Evolutionary conservation across 176 grass and related monocot species (phyloP), one percentile per base, ranked within the genome.

Genomic region (Lolium perenne): DNA sequence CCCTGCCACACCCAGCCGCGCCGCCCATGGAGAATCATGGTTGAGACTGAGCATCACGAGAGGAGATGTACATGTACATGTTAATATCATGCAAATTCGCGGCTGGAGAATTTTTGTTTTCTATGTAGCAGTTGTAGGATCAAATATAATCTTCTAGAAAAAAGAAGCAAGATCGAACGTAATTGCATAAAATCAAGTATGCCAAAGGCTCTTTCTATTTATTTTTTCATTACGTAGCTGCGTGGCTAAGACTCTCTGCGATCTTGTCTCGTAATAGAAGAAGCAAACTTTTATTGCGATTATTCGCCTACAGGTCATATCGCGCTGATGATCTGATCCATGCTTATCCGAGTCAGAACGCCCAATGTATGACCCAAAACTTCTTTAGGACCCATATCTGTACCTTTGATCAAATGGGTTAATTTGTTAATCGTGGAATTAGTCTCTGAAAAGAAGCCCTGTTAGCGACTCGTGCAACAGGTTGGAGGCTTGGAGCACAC

Each of bases 281-380:
- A 35, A 35, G 32, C 32, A 35, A 35, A 35, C 32, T 35, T 70
- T 45, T 79, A 35, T 72, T 16, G 40, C 13, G 23, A 76, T 13
- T 75, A 72, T 70, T 67, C 29, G 1, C 57, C 58, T 21, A 43
- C 41, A 43, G 41, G 20, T 35, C 32, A 59, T 22, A 38, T 73
- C 58, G 66, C 18, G 49, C 26, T 84, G 85, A 69, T 74, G 89
- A 80, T 84, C 84, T 60, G 47, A 91, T 91, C 82, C 76, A 71
- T 3, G 1, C 54, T 22, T 47, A 73, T 82, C 22, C 38, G 49
- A 72, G 51, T 58, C 12, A 61, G 48, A 64, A 76, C 12, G 23
- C 43, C 14, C 15, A 32, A 45, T 32, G 16, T 35, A 10, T 22
- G 68, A 60, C 20, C 35, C 55, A 11, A 12, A 78, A 41, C 10